Base-by-base conservation (phyloP, 371 early-diverging fungal genomes). In the Neoconidiobolus thromboides region DNA sequence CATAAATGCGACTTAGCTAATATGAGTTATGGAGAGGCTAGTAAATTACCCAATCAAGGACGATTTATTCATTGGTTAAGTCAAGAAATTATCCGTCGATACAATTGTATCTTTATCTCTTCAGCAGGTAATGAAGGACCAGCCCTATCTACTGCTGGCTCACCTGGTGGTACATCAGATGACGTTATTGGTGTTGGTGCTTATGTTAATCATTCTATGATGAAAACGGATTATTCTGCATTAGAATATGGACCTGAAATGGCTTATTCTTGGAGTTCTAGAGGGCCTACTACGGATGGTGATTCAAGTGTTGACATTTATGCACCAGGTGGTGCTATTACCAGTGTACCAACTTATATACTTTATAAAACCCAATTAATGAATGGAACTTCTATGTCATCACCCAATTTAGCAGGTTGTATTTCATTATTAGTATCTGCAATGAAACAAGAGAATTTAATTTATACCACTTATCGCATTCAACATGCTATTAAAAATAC, bases 71-170 rank as follows among this genome's bases (percentile, higher is more conserved):
- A 86, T 59, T 61, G 88, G 40, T 69, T 94, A 41, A 77, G 81
- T 10, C 78, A 86, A 50, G 86, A 92, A 67, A 90, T 82, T 47
- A 75, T 95, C 26, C 81, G 85, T 61, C 82, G 86, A 67, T 73
- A 80, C 51, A 85, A 87, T 43, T 82, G 84, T 67, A 78, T 92
- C 57, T 86, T 96, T 71, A 84, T 94, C 6, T 74, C 86, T 5
- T 86, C 88, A 50, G 93, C 91, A 1, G 94, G 96, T 47, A 96
- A 96, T 66, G 83, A 80, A 53, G 96, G 96, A 2, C 95, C 96
- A 2, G 87, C 85, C 12, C 74, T 87, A 61, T 76, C 84, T 42
- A 90, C 95, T 0, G 77, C 80, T 57, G 90, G 93, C 44, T 78
- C 92, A 0, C 96, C 96, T 0, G 91, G 86, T 43, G 93, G 94